Evolutionary conservation across 345 rosid species (phyloP).

Genomic region (Eucalyptus brandiana): DNA sequence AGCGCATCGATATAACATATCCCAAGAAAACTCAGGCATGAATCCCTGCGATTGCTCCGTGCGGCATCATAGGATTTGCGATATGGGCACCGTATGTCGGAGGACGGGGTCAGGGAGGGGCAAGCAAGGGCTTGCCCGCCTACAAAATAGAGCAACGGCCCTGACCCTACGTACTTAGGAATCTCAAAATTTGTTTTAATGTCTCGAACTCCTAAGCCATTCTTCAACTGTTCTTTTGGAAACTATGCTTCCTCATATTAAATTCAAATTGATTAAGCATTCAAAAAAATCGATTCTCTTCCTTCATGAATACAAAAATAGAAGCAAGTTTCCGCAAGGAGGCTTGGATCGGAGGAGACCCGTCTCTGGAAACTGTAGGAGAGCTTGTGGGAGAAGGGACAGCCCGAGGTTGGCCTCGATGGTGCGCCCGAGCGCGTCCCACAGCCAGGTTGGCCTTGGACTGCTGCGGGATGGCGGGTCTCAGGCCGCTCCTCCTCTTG

Average conservation of each 20-base stretch:
- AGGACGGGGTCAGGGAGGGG: neutral
- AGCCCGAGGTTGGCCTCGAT: constrained; percentile 32
- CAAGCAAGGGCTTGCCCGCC: neutral
- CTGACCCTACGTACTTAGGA: neutral
- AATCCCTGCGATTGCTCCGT: neutral
- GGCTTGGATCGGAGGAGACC: constrained; percentile 18
- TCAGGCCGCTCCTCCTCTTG: constrained; percentile 18
- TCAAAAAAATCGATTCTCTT: neutral
- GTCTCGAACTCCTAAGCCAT: neutral
- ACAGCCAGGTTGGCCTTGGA: constrained; percentile 35
- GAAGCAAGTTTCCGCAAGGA: constrained; percentile 34
- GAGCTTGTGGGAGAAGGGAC: constrained; percentile 14
- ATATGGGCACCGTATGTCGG: neutral
- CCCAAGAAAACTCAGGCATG: neutral
- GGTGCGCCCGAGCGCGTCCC: constrained; percentile 31
- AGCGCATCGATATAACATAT: neutral
- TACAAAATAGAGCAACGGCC: neutral
- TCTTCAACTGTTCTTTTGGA: neutral
- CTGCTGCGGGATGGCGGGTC: constrained; percentile 39
- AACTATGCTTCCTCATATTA: neutral
- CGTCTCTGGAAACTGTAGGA: constrained; percentile 23
- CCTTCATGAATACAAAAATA: neutral
- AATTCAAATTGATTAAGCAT: neutral
- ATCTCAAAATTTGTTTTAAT: neutral
- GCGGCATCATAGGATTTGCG: neutral